Evolutionary conservation across 2,329 filamentous ascomycete genomes (phyloP).

Genomic region (Dactylellina drechsleri): DNA sequence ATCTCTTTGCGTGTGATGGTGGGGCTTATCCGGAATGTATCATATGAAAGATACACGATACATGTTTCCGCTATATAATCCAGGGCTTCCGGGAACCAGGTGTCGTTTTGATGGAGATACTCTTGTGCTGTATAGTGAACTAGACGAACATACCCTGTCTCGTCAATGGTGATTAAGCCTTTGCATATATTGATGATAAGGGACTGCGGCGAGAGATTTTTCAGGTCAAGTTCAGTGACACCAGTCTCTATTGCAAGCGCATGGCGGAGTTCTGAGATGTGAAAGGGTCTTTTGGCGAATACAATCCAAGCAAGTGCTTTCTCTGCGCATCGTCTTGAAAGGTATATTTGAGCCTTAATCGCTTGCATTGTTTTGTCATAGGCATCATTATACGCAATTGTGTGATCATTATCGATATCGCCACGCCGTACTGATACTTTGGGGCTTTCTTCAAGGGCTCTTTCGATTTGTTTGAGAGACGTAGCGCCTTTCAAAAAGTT

Average conservation of each 20-base stretch:
- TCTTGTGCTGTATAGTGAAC: background rate
- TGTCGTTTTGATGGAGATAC: background rate
- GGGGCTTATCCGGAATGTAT: slow-evolving; percentile 6
- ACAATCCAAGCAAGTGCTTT: background rate
- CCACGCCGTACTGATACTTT: background rate
- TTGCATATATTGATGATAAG: background rate
- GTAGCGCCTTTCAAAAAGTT: background rate
- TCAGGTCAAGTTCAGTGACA: background rate
- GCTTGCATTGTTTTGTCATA: background rate
- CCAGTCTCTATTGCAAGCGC: background rate
- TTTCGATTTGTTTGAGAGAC: background rate
- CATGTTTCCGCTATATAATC: slow-evolving; percentile 10
- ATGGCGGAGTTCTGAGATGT: background rate
- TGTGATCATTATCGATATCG: background rate
- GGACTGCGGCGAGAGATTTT: background rate
- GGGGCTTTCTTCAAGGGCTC: background rate
- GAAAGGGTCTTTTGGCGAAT: background rate
- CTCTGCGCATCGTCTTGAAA: background rate
- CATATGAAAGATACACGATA: slow-evolving; percentile 23
- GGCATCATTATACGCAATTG: background rate
- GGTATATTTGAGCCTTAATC: background rate
- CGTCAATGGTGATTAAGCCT: background rate
- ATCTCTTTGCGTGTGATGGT: too few species aligned
- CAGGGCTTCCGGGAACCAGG: background rate
- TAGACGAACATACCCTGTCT: background rate